Evolutionary conservation across 2,329 filamentous ascomycete species (phyloP).

Genomic region (Claviceps sorghi): DNA sequence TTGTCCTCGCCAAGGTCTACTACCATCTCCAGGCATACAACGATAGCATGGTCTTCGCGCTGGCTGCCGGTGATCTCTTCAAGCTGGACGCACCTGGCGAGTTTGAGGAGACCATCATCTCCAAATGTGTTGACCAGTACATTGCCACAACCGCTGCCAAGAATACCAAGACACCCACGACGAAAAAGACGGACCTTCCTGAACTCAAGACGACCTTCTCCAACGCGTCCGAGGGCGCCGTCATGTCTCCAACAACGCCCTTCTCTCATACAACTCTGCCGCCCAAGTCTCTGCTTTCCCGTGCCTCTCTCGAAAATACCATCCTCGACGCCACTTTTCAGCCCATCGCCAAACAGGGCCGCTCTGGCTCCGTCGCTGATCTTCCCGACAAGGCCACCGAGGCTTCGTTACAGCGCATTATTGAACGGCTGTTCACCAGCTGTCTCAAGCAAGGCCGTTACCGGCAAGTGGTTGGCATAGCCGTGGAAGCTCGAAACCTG

Average conservation of each 20-base stretch:
- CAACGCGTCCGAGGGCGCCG: conserved; percentile 49
- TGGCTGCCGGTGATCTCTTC: conserved; percentile 89
- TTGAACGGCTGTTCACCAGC: conserved; percentile 80
- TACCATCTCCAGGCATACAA: conserved; percentile 98
- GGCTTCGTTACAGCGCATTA: conserved; percentile 65
- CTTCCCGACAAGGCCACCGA: conserved; percentile 57
- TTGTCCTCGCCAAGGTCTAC: conserved; percentile 95
- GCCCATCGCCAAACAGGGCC: conserved; percentile 36
- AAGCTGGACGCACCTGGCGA: conserved; percentile 81
- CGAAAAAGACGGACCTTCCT: conserved; percentile 37
- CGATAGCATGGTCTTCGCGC: conserved; percentile 96
- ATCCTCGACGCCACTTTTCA: conserved; percentile 45
- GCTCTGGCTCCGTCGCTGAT: conserved; percentile 48
- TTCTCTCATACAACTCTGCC: conserved; percentile 90
- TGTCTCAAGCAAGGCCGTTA: conserved; percentile 79
- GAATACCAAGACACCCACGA: conserved; percentile 29
- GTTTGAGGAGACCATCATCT: conserved; percentile 98
- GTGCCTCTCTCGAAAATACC: conserved; percentile 53
- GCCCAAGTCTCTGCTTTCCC: conserved; percentile 87
- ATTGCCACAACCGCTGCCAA: conserved; percentile 55
- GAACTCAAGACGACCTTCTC: conserved; percentile 71
- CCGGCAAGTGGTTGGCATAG: conserved; percentile 91
- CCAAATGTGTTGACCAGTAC: conserved; percentile 96
- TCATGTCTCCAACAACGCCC: conserved; percentile 80
- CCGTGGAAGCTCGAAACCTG: conserved; percentile 84